Evolutionary conservation across 192 early-diverging fungal species (phyloP).

Genomic region (Podila horticola): DNA sequence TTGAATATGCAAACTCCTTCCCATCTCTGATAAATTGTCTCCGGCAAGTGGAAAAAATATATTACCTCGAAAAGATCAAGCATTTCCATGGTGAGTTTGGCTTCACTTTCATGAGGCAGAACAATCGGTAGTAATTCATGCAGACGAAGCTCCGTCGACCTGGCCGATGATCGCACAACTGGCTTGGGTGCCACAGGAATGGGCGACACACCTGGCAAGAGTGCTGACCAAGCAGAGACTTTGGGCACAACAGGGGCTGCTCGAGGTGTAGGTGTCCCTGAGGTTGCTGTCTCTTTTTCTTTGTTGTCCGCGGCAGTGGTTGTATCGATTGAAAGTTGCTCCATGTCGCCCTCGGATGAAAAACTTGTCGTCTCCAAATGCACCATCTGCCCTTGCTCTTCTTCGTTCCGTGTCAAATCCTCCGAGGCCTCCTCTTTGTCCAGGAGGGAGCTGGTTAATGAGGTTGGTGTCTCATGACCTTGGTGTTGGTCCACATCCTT

Average conservation of each 20-base stretch:
- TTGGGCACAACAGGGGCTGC: conserved; percentile 9
- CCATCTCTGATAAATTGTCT: too few species aligned
- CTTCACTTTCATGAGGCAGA: conserved; percentile 28
- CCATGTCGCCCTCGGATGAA: too few species aligned
- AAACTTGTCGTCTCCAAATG: not conserved
- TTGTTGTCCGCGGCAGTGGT: not conserved
- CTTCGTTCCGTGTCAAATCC: not conserved
- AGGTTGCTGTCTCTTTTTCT: not conserved
- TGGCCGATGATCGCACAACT: conserved; percentile 5
- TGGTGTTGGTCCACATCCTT: too few species aligned
- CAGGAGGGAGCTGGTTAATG: too few species aligned
- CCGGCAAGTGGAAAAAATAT: too few species aligned
- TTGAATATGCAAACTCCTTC: too few species aligned
- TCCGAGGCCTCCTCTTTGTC: too few species aligned
- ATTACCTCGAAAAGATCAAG: conserved; percentile 45
- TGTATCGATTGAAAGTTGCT: too few species aligned
- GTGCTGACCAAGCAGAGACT: conserved; percentile 37
- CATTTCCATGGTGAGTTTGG: conserved; percentile 45
- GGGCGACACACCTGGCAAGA: conserved; percentile 40
- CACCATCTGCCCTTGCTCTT: not conserved
- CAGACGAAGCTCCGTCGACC: conserved; percentile 16
- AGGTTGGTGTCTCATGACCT: too few species aligned
- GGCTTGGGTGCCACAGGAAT: conserved; percentile 11
- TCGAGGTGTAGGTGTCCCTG: not conserved
- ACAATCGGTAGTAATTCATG: conserved; percentile 43